Evolutionary conservation across 2,329 filamentous ascomycete genomes (phyloP).

Genomic region (Neofusicoccum cordaticola): DNA sequence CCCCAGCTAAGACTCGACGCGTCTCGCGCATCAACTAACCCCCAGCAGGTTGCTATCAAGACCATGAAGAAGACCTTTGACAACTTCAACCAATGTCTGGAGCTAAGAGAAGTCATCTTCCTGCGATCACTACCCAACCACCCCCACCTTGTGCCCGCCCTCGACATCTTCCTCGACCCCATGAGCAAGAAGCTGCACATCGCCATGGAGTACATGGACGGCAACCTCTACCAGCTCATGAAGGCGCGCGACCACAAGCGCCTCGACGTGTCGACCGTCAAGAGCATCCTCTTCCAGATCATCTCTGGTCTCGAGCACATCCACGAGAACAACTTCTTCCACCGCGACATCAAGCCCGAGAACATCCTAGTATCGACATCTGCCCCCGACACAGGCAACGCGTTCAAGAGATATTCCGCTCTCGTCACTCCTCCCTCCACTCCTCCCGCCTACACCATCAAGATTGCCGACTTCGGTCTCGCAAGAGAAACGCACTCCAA

Average conservation of each 20-base stretch:
- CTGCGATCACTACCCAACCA: slow-evolving; percentile 83
- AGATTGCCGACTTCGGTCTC: slow-evolving; percentile 96
- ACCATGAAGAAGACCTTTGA: slow-evolving; percentile 99
- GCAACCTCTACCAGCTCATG: slow-evolving; percentile 98
- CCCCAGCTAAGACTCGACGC: not conserved
- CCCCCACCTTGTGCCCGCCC: slow-evolving; percentile 88
- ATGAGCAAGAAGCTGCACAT: slow-evolving; percentile 96
- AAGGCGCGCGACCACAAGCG: slow-evolving; percentile 95
- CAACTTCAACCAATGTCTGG: slow-evolving; percentile 82
- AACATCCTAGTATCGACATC: slow-evolving; percentile 97
- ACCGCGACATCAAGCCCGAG: slow-evolving; percentile 98
- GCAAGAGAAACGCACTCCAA: slow-evolving; percentile 97
- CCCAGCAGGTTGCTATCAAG: slow-evolving; percentile 85
- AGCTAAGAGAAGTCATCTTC: slow-evolving; percentile 96
- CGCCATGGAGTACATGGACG: slow-evolving; percentile 99
- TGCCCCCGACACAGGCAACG: slow-evolving; percentile 73
- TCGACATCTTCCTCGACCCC: slow-evolving; percentile 97
- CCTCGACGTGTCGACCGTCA: slow-evolving; percentile 85
- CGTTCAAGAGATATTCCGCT: slow-evolving; percentile 89
- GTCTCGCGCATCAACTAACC: slow-evolving; percentile 8
- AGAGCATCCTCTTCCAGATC: slow-evolving; percentile 97
- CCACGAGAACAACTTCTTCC: slow-evolving; percentile 95
- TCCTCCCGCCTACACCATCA: slow-evolving; percentile 89
- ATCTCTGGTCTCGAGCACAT: slow-evolving; percentile 95
- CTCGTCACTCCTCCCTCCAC: slow-evolving; percentile 93